phyloP scores from a whole-genome alignment of 2,329 filamentous ascomycete species.

The Bertia moriformis region DNA sequence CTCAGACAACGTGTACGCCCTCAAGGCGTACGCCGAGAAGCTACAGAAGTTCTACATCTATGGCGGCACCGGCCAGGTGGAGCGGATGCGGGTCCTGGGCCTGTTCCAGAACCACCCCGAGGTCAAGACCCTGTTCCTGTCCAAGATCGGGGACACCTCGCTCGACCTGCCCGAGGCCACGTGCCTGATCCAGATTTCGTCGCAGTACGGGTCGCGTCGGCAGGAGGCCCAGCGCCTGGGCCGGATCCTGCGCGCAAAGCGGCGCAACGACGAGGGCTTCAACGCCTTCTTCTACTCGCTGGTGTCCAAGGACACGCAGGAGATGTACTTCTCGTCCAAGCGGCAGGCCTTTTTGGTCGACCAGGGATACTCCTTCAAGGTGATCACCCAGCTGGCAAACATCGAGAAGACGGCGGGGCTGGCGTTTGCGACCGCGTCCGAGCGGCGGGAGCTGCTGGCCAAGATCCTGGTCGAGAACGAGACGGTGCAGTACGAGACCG shows the following conservation, averaged over 20 bases:
- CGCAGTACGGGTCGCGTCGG: slow-evolving; percentile 89
- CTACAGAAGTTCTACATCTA: slow-evolving; percentile 82
- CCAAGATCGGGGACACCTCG: slow-evolving; percentile 97
- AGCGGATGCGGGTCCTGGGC: slow-evolving; percentile 74
- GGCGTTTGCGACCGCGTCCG: slow-evolving; percentile 63
- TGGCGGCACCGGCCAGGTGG: slow-evolving; percentile 70
- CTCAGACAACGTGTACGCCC: slow-evolving; percentile 88
- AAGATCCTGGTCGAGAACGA: slow-evolving; percentile 83
- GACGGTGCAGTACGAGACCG: slow-evolving; percentile 54
- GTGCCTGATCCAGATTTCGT: slow-evolving; percentile 91
- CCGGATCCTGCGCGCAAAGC: slow-evolving; percentile 84
- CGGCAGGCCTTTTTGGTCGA: slow-evolving; percentile 94
- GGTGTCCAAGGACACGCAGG: slow-evolving; percentile 90
- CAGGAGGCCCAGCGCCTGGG: slow-evolving; percentile 91
- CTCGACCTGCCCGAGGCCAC: slow-evolving; percentile 92
- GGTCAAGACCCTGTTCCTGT: slow-evolving; percentile 86
- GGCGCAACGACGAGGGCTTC: slow-evolving; percentile 92
- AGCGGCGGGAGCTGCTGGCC: slow-evolving; percentile 73
- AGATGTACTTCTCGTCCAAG: slow-evolving; percentile 96
- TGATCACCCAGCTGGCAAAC: slow-evolving; percentile 87
- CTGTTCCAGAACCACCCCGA: slow-evolving; percentile 88
- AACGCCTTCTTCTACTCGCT: slow-evolving; percentile 98
- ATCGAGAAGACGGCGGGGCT: slow-evolving; percentile 73
- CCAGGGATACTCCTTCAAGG: slow-evolving; percentile 96
- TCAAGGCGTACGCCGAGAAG: slow-evolving; percentile 72